Percentiles rank a stretch among this genome's conserved stretches.
phyloP scores from a whole-genome alignment of 331 rosid genomes.

The Malus hybrid region DNA sequence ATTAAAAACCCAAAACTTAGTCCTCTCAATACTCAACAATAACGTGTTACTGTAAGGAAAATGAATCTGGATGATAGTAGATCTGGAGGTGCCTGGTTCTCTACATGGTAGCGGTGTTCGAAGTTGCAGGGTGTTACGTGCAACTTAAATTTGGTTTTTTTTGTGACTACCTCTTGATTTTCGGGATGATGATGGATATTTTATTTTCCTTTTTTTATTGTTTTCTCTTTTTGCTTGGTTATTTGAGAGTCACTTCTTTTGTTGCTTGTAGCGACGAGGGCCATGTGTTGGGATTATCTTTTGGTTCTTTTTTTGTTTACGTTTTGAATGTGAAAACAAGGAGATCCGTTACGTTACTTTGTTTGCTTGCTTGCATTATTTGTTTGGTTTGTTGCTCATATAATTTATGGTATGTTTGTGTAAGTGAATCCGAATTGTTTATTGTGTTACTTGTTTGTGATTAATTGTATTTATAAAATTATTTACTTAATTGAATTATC shows the following conservation, averaged over 20 bases:
- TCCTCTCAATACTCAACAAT: background rate
- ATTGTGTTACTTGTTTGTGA: background rate
- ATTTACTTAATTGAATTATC: background rate
- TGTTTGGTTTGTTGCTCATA: background rate
- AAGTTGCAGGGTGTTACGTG: background rate
- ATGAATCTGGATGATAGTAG: background rate
- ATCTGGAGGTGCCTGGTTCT: background rate
- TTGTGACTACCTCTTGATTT: background rate
- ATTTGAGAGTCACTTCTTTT: background rate
- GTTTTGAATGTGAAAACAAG: background rate
- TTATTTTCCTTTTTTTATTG: background rate
- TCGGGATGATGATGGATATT: background rate
- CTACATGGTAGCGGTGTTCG: background rate
- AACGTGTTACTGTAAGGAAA: background rate
- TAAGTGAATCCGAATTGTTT: background rate
- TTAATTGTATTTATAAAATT: slow-evolving; percentile 6
- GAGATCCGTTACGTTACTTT: background rate
- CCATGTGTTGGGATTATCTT: background rate
- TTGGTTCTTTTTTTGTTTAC: background rate
- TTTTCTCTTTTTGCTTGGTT: background rate
- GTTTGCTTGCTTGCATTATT: background rate
- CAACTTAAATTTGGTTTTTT: background rate
- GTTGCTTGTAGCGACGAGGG: background rate
- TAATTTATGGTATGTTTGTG: background rate
- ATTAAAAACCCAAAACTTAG: background rate